Percentiles rank a stretch among this genome's conserved stretches.
phyloP scores from a whole-genome alignment of 2,329 filamentous ascomycete genomes.

The Apiospora rasikravindrae region DNA sequence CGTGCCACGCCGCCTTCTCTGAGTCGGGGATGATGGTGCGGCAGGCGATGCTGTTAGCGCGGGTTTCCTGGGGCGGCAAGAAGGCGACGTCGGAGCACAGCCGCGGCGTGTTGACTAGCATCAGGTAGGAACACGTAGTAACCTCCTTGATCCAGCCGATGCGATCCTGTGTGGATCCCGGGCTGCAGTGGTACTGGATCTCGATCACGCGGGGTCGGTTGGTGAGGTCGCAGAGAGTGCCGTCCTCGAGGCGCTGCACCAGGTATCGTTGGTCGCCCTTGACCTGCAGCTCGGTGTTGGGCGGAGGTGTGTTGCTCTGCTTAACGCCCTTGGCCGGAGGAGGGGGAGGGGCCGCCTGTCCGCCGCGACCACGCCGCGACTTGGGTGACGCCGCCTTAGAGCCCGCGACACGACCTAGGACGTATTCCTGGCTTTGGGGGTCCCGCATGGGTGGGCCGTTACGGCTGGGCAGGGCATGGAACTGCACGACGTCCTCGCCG shows the following conservation, averaged over 20 bases:
- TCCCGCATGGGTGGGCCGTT: slow-evolving; percentile 80
- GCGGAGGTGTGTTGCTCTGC: slow-evolving; percentile 32
- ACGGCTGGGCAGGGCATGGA: slow-evolving; percentile 78
- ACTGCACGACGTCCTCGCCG: slow-evolving; percentile 84
- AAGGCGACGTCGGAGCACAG: slow-evolving; percentile 90
- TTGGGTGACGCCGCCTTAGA: slow-evolving; percentile 31
- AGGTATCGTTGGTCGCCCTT: slow-evolving; percentile 87
- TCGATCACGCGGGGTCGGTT: slow-evolving; percentile 82
- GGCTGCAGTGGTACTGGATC: slow-evolving; percentile 81
- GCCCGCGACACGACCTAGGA: slow-evolving; percentile 68
- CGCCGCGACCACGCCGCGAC: slow-evolving; percentile 30
- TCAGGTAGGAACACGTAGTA: slow-evolving; percentile 88
- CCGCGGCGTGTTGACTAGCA: slow-evolving; percentile 89
- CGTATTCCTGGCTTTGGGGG: slow-evolving; percentile 74
- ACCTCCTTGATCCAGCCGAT: slow-evolving; percentile 95
- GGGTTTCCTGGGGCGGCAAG: slow-evolving; percentile 77
- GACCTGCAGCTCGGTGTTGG: slow-evolving; percentile 72
- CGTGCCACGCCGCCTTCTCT: slow-evolving; percentile 47
- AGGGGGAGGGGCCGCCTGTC: slow-evolving; percentile 13
- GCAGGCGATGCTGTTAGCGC: slow-evolving; percentile 78
- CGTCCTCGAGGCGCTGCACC: slow-evolving; percentile 79
- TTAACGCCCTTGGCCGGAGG: slow-evolving; percentile 31
- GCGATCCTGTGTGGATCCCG: slow-evolving; percentile 71
- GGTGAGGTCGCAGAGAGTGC: slow-evolving; percentile 86
- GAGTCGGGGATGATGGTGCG: slow-evolving; percentile 69